Base-by-base conservation (phyloP, 2,329 filamentous ascomycete genomes). In the Gyromitra esculenta region DNA sequence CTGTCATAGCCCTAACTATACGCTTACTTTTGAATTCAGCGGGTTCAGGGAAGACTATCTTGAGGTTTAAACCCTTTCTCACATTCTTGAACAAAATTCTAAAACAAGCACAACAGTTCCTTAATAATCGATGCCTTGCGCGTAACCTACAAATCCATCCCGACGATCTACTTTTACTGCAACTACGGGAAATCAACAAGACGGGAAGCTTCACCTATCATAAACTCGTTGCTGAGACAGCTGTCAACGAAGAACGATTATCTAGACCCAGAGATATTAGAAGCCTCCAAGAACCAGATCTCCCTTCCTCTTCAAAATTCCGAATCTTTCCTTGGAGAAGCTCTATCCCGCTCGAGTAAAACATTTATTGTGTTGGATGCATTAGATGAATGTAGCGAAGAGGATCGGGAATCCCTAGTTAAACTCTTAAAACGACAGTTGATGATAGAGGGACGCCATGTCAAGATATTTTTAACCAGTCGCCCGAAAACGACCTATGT, bases 121-220 rank as follows among this genome's bases (percentile, higher is more conserved):
- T 37, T 52, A 13, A 41, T 48, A 15, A 13, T 70, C 25, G 67
- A 70, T 60, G n/a, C 15, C 1, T 60, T 60, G n/a, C 15, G 13
- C 13, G 39, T 5, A 3, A 63, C 57, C 2, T 43, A 43, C 21
- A 43, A 57, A 35, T 21, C 64, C 2, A n/a, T 5, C 13, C 57
- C 67, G 1, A 62, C 52, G 7, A 63, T 52, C n/a, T 76, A 68
- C 45, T 76, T 76, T 60, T 76, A 73, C 18, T 76, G 74, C 52
- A 63, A 63, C 15, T 56, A 57, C 31, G 60, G 45, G 31, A 60
- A 73, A 45, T 21, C 35, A 13, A 39, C 18, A 0, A 56, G 64
- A 35, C 50, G 50, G 8, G 18, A 62, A 37, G 21, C 35, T 1
- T 5, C 13, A 21, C 8, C 57, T 41, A 9, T 62, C 11, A 6